Conservation (phyloP, 257 asterid genomes). For the Solanum medicagineum region DNA sequence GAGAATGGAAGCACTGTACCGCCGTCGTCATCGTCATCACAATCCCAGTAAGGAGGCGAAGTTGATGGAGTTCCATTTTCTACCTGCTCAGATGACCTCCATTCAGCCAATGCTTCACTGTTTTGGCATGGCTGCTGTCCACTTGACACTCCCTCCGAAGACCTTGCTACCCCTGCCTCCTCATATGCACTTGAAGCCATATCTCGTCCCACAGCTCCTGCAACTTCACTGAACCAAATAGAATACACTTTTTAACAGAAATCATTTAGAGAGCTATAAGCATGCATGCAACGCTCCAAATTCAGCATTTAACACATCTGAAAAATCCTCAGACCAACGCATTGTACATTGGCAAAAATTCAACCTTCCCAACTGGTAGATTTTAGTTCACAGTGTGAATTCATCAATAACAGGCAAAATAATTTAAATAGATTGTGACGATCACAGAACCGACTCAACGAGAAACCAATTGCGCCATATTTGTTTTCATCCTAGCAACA, state of each 20-base stretch:
- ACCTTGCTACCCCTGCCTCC: conserved; percentile 48
- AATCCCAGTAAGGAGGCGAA: conserved; percentile 90
- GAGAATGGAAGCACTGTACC: conserved; percentile 21
- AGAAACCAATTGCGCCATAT: background rate
- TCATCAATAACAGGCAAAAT: background rate
- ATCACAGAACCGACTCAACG: background rate
- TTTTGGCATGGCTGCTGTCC: conserved; percentile 51
- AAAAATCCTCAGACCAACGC: background rate
- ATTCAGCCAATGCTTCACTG: conserved; percentile 70
- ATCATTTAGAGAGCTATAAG: background rate
- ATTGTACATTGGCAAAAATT: background rate
- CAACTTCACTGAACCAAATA: conserved; percentile 27
- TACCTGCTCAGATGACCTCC: conserved; percentile 81
- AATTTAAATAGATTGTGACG: background rate
- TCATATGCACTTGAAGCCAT: conserved; percentile 58
- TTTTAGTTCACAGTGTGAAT: background rate
- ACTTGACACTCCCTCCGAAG: conserved; percentile 41
- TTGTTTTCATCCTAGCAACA: background rate
- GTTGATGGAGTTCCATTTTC: conserved; percentile 76
- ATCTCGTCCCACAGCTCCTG: conserved; percentile 33
- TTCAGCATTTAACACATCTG: background rate
- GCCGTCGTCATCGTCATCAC: conserved; percentile 52
- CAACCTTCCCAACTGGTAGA: background rate
- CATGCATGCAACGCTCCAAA: background rate
- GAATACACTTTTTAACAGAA: background rate